phyloP scores from a whole-genome alignment of 768 basidiomycete species.

The Scleroderma bovista region DNA sequence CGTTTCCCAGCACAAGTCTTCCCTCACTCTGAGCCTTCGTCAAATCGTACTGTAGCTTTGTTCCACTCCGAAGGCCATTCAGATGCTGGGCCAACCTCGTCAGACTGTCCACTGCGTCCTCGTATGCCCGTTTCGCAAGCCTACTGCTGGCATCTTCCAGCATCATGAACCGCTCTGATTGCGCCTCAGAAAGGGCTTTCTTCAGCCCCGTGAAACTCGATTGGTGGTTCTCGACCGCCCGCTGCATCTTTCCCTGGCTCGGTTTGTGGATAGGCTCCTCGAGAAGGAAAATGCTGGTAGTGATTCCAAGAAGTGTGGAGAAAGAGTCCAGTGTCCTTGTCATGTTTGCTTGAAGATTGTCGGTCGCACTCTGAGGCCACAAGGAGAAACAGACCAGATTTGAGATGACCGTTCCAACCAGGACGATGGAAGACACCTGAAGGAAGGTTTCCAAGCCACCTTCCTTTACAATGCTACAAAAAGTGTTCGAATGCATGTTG shows the following conservation, averaged over 20 bases:
- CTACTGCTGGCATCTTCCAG: slow-evolving; percentile 19
- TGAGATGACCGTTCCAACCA: slow-evolving; percentile 69
- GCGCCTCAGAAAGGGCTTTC: slow-evolving; percentile 80
- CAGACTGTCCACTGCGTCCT: slow-evolving; percentile 81
- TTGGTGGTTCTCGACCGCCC: slow-evolving; percentile 82
- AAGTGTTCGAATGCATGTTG: slow-evolving; percentile 2
- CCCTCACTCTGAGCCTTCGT: slow-evolving; percentile 52
- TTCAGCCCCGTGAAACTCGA: slow-evolving; percentile 87
- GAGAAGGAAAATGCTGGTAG: slow-evolving; percentile 83
- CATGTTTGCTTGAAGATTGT: slow-evolving; percentile 80
- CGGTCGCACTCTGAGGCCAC: slow-evolving; percentile 83
- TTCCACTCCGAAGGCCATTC: slow-evolving; percentile 82
- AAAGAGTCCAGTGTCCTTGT: slow-evolving; percentile 83
- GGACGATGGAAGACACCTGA: slow-evolving; percentile 70
- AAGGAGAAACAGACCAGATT: slow-evolving; percentile 80
- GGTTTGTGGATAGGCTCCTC: slow-evolving; percentile 57
- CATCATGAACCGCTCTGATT: slow-evolving; percentile 65
- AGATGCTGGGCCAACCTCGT: slow-evolving; percentile 92
- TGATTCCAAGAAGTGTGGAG: slow-evolving; percentile 73
- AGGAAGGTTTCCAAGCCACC: slow-evolving; percentile 74
- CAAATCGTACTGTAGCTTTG: slow-evolving; percentile 77
- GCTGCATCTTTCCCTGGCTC: slow-evolving; percentile 60
- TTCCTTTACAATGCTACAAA: slow-evolving; percentile 73
- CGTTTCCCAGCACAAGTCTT: slow-evolving; percentile 31
- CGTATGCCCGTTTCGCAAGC: slow-evolving; percentile 56